A percentile compares a stretch with the other conserved stretches of the same genome.
These are phyloP conservation scores for Prunus kanzakura DNA, from an alignment of 306 rosid species.

Conservation along the genomic window DNA sequence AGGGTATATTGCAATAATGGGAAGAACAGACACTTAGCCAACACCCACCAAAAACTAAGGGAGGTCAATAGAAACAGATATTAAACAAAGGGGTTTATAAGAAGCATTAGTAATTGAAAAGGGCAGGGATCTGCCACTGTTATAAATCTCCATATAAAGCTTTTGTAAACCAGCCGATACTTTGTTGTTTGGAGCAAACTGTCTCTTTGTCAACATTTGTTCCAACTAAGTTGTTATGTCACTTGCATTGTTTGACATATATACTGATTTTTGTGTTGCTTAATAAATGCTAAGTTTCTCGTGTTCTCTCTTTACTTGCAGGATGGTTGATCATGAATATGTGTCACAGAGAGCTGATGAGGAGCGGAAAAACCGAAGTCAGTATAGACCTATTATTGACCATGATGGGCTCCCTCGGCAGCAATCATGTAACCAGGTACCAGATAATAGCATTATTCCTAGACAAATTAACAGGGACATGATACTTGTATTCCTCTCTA, in stretches of 20 bases:
- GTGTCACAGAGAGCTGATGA: slow-evolving; percentile 60
- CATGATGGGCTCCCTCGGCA: slow-evolving; percentile 74
- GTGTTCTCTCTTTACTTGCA: slow-evolving; percentile 11
- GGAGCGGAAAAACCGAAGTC: slow-evolving; percentile 54
- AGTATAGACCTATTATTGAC: slow-evolving; percentile 77
- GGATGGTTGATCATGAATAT: slow-evolving; percentile 61
- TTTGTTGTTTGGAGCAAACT: background rate
- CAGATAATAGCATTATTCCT: background rate
- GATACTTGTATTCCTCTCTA: background rate
- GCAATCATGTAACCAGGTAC: slow-evolving; percentile 52
- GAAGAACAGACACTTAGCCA: background rate
- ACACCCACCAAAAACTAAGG: background rate
- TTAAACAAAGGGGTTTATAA: background rate
- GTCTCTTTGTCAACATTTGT: background rate
- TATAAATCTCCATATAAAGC: background rate
- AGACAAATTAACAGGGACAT: background rate
- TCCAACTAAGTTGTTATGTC: background rate
- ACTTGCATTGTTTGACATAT: slow-evolving; percentile 2
- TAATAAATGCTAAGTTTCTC: background rate
- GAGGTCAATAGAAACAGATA: background rate
- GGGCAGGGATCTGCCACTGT: background rate
- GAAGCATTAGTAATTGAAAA: background rate
- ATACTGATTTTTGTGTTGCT: background rate
- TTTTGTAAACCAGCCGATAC: background rate
- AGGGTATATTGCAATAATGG: background rate